Percentiles rank a stretch among this genome's conserved stretches.
phyloP scores from a whole-genome alignment of 1,139 yeast species.

The Lodderomyces margitis region DNA sequence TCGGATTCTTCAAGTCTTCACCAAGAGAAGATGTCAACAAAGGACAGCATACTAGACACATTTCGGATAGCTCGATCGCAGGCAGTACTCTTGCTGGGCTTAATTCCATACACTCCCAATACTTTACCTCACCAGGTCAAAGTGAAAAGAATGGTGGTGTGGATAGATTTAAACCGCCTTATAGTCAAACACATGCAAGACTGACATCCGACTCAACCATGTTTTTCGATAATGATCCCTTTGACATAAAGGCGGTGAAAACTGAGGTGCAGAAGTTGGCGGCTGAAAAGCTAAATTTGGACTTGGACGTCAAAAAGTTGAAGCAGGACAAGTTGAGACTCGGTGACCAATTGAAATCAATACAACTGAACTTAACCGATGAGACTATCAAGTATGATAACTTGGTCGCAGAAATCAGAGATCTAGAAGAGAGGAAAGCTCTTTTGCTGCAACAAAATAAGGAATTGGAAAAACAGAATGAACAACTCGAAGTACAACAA shows the following conservation, averaged over 20 bases:
- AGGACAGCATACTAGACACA: conserved; percentile 34
- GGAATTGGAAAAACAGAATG: conserved; percentile 14
- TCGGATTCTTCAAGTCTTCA: conserved; percentile 32
- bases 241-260: conserved; percentile 37
- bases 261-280: conserved; percentile 45
- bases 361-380: conserved; percentile 23
- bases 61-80: conserved; percentile 40
- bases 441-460: conserved; percentile 25
- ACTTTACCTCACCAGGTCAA: neutral
- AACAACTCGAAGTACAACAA: conserved; percentile 11
- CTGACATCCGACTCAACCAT: conserved; percentile 39
- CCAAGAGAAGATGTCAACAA: conserved; percentile 19
- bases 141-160: conserved; percentile 13
- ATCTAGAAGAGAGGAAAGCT: conserved; percentile 26
- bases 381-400: conserved; percentile 27
- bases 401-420: conserved; percentile 29
- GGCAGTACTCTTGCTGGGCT: conserved; percentile 18
- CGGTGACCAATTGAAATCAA: conserved; percentile 22
- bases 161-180: neutral
- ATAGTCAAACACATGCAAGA: conserved; percentile 26
- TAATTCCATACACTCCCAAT: conserved; percentile 19
- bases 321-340: conserved; percentile 29
- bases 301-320: conserved; percentile 30
- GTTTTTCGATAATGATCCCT: conserved; percentile 18
- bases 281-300: conserved; percentile 23